Evolutionary conservation across 257 asterid genomes (phyloP).

Genomic region (Capsicum pubescens): DNA sequence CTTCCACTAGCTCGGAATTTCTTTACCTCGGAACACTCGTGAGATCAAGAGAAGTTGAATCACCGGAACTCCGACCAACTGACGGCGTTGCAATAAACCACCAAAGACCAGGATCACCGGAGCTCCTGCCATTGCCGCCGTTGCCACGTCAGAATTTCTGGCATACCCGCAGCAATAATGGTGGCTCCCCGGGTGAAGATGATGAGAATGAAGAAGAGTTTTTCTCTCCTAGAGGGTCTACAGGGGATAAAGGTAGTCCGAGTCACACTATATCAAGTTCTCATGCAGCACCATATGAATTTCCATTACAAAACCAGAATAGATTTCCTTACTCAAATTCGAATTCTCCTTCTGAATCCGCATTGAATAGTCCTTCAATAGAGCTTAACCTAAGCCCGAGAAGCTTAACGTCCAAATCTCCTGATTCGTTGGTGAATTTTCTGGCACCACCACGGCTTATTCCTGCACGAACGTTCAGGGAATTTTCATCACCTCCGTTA

Average conservation of each 20-base stretch:
- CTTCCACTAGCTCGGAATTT: conserved; percentile 21
- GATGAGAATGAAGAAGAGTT: conserved; percentile 57
- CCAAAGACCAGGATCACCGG: conserved; percentile 78
- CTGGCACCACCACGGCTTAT: conserved; percentile 61
- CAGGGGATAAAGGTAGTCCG: conserved; percentile 52
- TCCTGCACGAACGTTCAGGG: conserved; percentile 47
- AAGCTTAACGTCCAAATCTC: conserved; percentile 67
- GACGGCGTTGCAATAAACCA: conserved; percentile 63
- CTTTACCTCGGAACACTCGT: conserved; percentile 33
- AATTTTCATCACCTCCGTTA: conserved; percentile 50
- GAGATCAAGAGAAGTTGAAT: conserved; percentile 72
- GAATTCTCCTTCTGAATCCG: conserved; percentile 64
- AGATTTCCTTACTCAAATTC: conserved; percentile 40
- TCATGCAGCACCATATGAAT: neutral
- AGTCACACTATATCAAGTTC: conserved; percentile 18
- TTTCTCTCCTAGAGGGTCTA: conserved; percentile 74
- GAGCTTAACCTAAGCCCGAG: conserved; percentile 66
- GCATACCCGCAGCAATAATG: conserved; percentile 35
- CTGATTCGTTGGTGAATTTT: conserved; percentile 68
- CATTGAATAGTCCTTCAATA: conserved; percentile 62
- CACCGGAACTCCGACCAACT: conserved; percentile 88
- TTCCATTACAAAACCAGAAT: conserved; percentile 26
- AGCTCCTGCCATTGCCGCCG: conserved; percentile 91
- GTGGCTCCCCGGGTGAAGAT: conserved; percentile 30
- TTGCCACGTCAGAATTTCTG: conserved; percentile 66